Conservation (phyloP, 1,284 basidiomycete genomes). For the Earliella scabrosa region DNA sequence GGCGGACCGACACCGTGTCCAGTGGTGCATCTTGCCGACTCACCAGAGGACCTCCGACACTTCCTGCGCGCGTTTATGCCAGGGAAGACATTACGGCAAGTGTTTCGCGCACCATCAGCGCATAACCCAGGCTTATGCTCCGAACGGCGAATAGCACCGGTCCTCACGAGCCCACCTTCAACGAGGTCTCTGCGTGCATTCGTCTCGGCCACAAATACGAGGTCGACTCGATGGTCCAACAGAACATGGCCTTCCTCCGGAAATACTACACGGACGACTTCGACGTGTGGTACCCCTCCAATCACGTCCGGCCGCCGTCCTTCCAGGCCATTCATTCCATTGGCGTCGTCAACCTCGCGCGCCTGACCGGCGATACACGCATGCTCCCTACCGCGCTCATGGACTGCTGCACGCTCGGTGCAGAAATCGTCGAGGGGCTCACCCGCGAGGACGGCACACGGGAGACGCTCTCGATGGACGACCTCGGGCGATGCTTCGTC, state of each 20-base stretch:
- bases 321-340: constrained; percentile 16
- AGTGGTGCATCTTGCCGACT: constrained; percentile 7
- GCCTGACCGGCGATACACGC: constrained; percentile 1
- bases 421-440: constrained; percentile 18
- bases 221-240: constrained; percentile 17
- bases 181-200: constrained; percentile 20
- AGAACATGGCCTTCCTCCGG: constrained; percentile 15
- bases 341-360: constrained; percentile 25
- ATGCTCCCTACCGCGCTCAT: constrained; percentile 24
- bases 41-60: constrained; percentile 20
- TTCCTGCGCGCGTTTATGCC: constrained; percentile 16
- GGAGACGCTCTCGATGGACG: constrained; percentile 19
- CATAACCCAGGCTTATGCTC: neutral
- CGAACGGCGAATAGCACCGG: constrained; percentile 1
- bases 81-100: constrained; percentile 12
- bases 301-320: constrained; percentile 13
- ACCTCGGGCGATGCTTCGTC: constrained; percentile 24
- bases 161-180: constrained; percentile 9
- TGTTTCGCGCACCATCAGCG: neutral
- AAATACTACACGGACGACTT: constrained; percentile 20
- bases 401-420: constrained; percentile 23
- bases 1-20: neutral
- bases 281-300: constrained; percentile 16
- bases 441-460: constrained; percentile 14
- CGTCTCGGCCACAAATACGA: constrained; percentile 25